Conservation (phyloP, 1,284 basidiomycete genomes). For the Vanrija pseudolonga region DNA sequence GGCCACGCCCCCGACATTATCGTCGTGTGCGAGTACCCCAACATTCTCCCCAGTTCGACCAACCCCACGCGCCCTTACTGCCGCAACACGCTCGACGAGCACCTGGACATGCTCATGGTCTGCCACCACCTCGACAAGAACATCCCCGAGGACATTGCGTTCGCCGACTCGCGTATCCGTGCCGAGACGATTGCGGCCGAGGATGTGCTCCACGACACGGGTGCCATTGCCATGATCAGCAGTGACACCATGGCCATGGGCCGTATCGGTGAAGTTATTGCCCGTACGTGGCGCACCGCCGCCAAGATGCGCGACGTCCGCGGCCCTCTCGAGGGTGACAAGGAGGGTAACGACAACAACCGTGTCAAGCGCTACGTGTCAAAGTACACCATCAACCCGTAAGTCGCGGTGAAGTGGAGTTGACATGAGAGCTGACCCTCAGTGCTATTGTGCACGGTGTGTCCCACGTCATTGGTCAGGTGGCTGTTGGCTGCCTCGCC, state of each 20-base stretch:
- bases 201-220: slow-evolving; percentile 90
- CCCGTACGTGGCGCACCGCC: slow-evolving; percentile 93
- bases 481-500: slow-evolving; percentile 78
- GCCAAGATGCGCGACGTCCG: slow-evolving; percentile 82
- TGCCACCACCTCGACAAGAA: slow-evolving; percentile 85
- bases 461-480: slow-evolving; percentile 78
- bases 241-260: slow-evolving; percentile 98
- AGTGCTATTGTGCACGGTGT: slow-evolving; percentile 94
- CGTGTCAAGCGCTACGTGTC: slow-evolving; percentile 95
- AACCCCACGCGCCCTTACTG: slow-evolving; percentile 94
- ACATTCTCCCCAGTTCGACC: slow-evolving; percentile 95
- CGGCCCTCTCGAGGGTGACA: slow-evolving; percentile 72
- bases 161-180: slow-evolving; percentile 95
- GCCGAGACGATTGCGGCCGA: slow-evolving; percentile 97
- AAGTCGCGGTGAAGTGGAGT: slow-evolving; percentile 47
- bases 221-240: slow-evolving; percentile 94
- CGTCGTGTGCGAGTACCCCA: slow-evolving; percentile 81
- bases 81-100: slow-evolving; percentile 91
- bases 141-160: slow-evolving; percentile 91
- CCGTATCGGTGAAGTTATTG: slow-evolving; percentile 88
- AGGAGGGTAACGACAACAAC: slow-evolving; percentile 70
- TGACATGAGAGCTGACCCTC: neutral
- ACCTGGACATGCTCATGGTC: slow-evolving; percentile 94
- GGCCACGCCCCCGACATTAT: slow-evolving; percentile 99
- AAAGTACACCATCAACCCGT: slow-evolving; percentile 99